A percentile compares a stretch with the other conserved stretches of the same genome.
phyloP scores from a whole-genome alignment of 306 rosid genomes.

The Rosa multiflora region DNA sequence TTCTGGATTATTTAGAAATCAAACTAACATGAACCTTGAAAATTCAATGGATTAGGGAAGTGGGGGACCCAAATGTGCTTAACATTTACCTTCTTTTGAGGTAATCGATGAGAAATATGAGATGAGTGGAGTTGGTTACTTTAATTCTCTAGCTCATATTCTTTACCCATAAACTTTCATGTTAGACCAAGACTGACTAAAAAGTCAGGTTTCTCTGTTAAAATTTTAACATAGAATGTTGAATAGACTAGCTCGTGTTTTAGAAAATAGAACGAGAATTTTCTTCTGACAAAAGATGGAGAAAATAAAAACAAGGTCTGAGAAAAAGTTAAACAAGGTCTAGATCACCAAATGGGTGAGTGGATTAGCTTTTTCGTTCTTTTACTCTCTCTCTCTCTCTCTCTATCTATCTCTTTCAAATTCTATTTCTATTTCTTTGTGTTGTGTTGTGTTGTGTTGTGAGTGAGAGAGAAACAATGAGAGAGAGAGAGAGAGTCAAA shows the following conservation, averaged over 20 bases:
- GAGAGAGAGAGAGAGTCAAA: neutral
- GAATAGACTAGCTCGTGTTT: conserved; percentile 37
- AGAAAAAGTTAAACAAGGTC: conserved; percentile 59
- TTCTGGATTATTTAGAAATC: neutral
- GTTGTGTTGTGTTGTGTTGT: neutral
- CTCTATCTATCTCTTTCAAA: neutral
- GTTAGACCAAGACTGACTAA: conserved; percentile 28
- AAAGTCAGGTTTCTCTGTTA: conserved; percentile 12
- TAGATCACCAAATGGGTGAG: conserved; percentile 50
- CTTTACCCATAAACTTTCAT: conserved; percentile 7
- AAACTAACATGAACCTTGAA: neutral
- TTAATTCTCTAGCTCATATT: conserved; percentile 32
- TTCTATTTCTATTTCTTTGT: neutral
- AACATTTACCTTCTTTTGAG: conserved; percentile 28
- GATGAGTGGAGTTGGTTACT: conserved; percentile 39
- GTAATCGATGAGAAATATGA: conserved; percentile 45
- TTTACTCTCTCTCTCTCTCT: neutral
- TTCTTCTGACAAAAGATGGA: conserved; percentile 66
- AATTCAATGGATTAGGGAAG: neutral
- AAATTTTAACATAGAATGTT: conserved; percentile 18
- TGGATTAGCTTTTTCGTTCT: conserved; percentile 76
- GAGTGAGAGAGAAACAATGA: neutral
- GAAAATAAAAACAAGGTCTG: conserved; percentile 32
- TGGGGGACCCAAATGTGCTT: neutral
- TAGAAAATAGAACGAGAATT: conserved; percentile 41